phyloP scores from a whole-genome alignment of 176 grass and related monocot genomes.

The Urochloa ruziziensis region DNA sequence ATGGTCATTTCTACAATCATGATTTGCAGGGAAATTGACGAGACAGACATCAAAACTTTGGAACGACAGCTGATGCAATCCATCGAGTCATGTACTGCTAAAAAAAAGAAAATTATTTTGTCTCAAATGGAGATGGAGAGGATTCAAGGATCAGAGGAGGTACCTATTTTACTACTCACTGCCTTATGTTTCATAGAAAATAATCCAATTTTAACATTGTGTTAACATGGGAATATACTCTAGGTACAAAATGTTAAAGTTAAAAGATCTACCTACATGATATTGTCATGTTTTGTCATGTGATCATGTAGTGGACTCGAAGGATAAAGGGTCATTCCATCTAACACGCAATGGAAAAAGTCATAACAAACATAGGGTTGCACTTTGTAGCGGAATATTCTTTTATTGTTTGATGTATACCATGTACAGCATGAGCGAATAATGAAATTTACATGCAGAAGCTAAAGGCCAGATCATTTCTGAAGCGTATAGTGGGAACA shows the following conservation, averaged over 20 bases:
- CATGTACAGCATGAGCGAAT: neutral
- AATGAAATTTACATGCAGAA: slow-evolving; percentile 56
- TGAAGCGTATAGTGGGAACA: slow-evolving; percentile 92
- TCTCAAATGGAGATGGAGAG: slow-evolving; percentile 97
- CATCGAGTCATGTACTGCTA: slow-evolving; percentile 78
- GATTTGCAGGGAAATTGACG: slow-evolving; percentile 76
- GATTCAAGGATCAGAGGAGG: slow-evolving; percentile 97
- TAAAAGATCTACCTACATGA: neutral
- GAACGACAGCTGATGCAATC: slow-evolving; percentile 93
- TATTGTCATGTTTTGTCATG: slow-evolving; percentile 3
- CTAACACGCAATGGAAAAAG: neutral
- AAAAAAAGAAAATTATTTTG: slow-evolving; percentile 99
- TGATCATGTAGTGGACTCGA: neutral
- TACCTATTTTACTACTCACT: slow-evolving; percentile 27
- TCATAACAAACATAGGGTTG: neutral
- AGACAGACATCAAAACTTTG: slow-evolving; percentile 86
- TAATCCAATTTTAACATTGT: neutral
- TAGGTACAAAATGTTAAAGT: neutral
- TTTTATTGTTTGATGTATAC: neutral
- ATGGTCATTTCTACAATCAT: slow-evolving; percentile 23
- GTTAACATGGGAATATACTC: neutral
- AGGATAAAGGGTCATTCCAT: neutral
- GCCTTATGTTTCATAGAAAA: neutral
- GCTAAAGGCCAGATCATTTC: slow-evolving; percentile 86
- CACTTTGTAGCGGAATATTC: neutral